Conservation (phyloP, 169 alveolate genomes). For the Babesia bigemina region DNA sequence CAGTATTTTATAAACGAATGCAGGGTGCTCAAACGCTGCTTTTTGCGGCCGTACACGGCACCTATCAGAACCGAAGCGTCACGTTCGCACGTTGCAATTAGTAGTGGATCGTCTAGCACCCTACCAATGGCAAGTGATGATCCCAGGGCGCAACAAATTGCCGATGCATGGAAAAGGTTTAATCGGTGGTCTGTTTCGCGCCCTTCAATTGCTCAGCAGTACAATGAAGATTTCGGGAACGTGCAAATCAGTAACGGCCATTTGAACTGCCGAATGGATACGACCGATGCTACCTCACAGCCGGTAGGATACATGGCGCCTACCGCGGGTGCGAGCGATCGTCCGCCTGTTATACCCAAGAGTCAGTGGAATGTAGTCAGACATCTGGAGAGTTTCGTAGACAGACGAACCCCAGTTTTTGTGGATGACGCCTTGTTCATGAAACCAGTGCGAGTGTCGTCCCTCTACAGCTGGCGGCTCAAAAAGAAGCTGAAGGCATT, state of each 20-base stretch:
- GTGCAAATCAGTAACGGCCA: background rate
- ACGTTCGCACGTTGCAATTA: background rate
- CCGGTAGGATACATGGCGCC: background rate
- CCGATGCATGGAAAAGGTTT: background rate
- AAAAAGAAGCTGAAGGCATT: slow-evolving; percentile 18
- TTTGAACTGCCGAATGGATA: too few relatives aligned
- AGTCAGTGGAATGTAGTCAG: background rate
- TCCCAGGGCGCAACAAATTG: background rate
- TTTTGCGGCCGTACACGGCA: slow-evolving; percentile 31
- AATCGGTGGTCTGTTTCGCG: background rate
- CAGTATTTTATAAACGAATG: slow-evolving; percentile 52
- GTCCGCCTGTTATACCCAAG: background rate
- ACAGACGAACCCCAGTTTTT: slow-evolving; percentile 2
- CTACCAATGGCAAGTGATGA: background rate
- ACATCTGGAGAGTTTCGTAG: slow-evolving; percentile 17
- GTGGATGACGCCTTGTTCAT: slow-evolving; percentile 15
- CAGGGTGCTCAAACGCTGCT: slow-evolving; percentile 51
- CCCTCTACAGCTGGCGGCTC: slow-evolving; percentile 29
- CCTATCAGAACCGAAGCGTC: background rate
- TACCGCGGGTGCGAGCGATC: background rate
- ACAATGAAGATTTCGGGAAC: background rate
- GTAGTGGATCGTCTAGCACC: background rate
- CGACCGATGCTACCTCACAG: too few relatives aligned
- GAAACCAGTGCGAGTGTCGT: slow-evolving; percentile 20
- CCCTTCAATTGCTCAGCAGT: background rate